Conservation (phyloP, 805 yeast genomes). For the Cyberlindnera maritima region DNA sequence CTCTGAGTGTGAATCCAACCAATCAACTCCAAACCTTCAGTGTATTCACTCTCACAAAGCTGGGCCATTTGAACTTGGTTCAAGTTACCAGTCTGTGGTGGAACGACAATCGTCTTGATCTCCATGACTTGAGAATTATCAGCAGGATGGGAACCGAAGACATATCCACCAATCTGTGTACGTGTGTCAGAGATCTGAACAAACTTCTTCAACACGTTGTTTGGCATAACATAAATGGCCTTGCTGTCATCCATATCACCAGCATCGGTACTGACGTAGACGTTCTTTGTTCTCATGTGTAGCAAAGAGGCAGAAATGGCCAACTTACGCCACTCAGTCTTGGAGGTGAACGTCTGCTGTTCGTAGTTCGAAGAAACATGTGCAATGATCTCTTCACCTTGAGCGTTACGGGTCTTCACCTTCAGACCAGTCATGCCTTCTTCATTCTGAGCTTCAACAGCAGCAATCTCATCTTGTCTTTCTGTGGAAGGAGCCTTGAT, state of each 20-base stretch:
- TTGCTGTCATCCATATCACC: conserved; percentile 59
- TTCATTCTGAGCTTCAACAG: conserved; percentile 53
- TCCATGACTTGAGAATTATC: conserved; percentile 78
- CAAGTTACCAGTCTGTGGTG: conserved; percentile 83
- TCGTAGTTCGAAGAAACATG: conserved; percentile 91
- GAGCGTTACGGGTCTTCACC: conserved; percentile 82
- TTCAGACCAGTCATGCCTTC: conserved; percentile 52
- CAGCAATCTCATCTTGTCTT: conserved; percentile 83
- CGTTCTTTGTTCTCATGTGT: conserved; percentile 70
- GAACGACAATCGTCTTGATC: conserved; percentile 66
- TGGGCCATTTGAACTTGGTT: conserved; percentile 42
- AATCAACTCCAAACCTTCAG: conserved; percentile 66
- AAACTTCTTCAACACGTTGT: conserved; percentile 72
- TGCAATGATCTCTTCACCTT: conserved; percentile 94
- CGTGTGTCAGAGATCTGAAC: conserved; percentile 78
- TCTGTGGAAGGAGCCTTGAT: conserved; percentile 85
- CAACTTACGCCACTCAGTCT: conserved; percentile 86
- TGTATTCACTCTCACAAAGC: conserved; percentile 43
- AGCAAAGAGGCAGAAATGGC: conserved; percentile 78
- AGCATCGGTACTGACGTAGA: conserved; percentile 55
- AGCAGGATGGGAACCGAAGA: conserved; percentile 76
- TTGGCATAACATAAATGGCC: conserved; percentile 76
- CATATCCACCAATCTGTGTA: conserved; percentile 75
- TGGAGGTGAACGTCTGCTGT: conserved; percentile 77
- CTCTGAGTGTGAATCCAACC: conserved; percentile 96